Base-by-base conservation (phyloP, 495 filamentous ascomycete genomes). In the Echria macrotheca region DNA sequence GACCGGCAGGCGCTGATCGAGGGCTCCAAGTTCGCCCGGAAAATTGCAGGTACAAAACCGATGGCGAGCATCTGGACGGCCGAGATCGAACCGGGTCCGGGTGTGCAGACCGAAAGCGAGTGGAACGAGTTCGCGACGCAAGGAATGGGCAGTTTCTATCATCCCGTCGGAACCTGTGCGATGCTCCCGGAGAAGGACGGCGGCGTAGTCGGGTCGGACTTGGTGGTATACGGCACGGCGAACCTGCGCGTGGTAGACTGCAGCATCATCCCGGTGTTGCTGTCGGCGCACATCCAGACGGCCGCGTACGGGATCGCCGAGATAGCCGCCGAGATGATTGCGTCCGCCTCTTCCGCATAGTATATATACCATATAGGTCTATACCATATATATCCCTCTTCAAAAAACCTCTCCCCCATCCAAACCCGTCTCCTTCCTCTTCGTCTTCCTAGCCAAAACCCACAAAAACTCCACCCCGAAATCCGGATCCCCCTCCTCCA, bases 181-280 rank as follows among this genome's bases (percentile, higher is more conserved):
- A 80, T 78, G 75, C 58, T 80, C 50, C 68, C 66, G 7, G 28
- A 45, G 46, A 44, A 53, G 15, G 37, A 63, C 8, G 64, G 68
- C 1, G 78, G 74, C 0, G 78, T 82, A 10, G 73, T 82, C 6
- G 75, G 75, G 58, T 40, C 63, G 0, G 50, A 57, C 14, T 55
- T 79, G 43, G 57, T 57, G 31, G 73, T 80, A 11, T 69, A 76
- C 48, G 74, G 73, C 9, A 58, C 51, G 36, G 14, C 36, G 17
- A 67, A 65, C 24, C 42, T 70, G 22, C 50, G 64, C 7, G 53
- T 72, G 0, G 66, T 68, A 7, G 66, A 69, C 45, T 47, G 59
- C 9, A 66, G 64, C 21, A 48, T 63, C 0, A 57, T 70, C 3
- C 64, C 66, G 11, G 45, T 68, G 17, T 42, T 57, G 12, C 37